Base-by-base conservation (phyloP, 106 monocot species). In the Acorus calamus region DNA sequence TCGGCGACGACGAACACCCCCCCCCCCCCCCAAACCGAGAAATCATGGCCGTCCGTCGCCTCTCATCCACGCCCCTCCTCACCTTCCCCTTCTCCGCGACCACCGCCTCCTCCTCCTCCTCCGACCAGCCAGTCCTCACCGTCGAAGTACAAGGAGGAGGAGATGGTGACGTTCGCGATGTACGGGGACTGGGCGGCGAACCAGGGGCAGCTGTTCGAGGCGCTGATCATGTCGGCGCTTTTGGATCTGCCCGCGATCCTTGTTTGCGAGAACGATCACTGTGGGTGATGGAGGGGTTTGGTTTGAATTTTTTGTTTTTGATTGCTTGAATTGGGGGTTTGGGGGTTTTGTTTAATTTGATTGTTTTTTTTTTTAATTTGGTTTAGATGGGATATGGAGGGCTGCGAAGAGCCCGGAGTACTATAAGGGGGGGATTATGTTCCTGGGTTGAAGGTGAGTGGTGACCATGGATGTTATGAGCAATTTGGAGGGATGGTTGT, bases 371-470 rank as follows among this genome's bases (percentile, higher is more conserved):
- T 42, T 41, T 55, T 0, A 11, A 57, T 47, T 56, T 55, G 14
- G 28, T 28, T 28, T 41, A 84, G 84, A 84, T 74, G 84, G 84
- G 6, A 84, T 93, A 68, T 88, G 88, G 88, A 93, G 88, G 60
- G 76, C 92, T 2, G 76, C 92, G n/a, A 93, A 93, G 74, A 93
- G 80, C 52, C 85, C 92, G 0, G 69, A 84, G 12, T 93, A 93
- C 48, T 93, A 88, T 68, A 88, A 93, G 76, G 88, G 88, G 92
- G 92, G 3, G 92, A 93, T 60, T 93, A 93, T 61, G 92, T 80
- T 52, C 85, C 92, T 53, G 92, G 92, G 41, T 69, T 93, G 6
- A 93, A 83, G 88, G 92, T 93, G 14, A 54, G 49, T 48, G n/a
- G n/a, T n/a, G n/a, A n/a, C n/a, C n/a, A n/a, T n/a, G 63, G 28